phyloP scores from a whole-genome alignment of 768 basidiomycete species.

The Lactarius pseudohatsudake region DNA sequence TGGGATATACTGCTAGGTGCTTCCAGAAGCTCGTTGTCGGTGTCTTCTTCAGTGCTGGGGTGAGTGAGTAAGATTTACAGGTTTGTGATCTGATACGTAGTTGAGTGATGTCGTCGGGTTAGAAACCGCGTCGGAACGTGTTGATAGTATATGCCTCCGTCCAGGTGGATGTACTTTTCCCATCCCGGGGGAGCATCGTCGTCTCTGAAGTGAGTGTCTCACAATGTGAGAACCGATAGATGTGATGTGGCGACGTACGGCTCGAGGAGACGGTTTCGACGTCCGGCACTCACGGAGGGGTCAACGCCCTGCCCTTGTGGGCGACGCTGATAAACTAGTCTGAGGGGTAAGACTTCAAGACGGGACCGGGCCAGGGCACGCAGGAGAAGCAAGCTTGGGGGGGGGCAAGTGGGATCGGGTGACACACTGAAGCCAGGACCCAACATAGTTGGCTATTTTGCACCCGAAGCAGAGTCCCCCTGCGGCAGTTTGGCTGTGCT shows the following conservation, averaged over 20 bases:
- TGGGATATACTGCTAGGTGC: conserved; percentile 14
- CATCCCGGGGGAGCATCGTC: conserved; percentile 7
- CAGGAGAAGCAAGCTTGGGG: background rate
- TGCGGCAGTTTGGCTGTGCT: background rate
- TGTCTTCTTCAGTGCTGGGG: conserved; percentile 1
- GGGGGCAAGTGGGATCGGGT: background rate
- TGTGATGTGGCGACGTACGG: background rate
- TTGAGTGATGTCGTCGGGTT: conserved; percentile 15
- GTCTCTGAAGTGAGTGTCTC: background rate
- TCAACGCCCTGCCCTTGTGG: background rate
- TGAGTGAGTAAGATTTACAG: background rate
- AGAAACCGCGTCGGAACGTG: background rate
- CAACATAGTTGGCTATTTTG: background rate
- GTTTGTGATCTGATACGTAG: conserved; percentile 1
- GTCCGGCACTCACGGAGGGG: background rate
- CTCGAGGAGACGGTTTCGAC: conserved; percentile 7
- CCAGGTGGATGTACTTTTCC: conserved; percentile 9
- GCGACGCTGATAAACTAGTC: background rate
- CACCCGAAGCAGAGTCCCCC: background rate
- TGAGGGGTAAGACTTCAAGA: background rate
- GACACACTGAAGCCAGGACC: background rate
- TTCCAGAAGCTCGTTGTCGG: conserved; percentile 11
- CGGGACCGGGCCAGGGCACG: background rate
- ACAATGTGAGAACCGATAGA: background rate
- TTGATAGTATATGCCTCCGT: conserved; percentile 11